Evolutionary conservation across 140 eudicot genomes (phyloP), one percentile per base, ranked within the genome.

Genomic region (Stevia rebaudiana): DNA sequence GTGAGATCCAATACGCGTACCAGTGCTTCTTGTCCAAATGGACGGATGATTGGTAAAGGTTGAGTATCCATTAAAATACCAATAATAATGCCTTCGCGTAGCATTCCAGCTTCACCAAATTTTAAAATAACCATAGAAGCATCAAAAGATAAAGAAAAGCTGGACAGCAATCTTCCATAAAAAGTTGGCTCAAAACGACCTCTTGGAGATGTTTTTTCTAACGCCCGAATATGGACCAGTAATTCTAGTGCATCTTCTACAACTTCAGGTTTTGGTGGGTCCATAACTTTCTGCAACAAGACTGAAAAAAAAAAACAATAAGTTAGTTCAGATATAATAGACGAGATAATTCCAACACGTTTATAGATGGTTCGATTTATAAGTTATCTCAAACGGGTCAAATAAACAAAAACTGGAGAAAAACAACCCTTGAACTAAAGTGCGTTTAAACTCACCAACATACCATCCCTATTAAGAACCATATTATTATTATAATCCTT

Each of bases 121-220:
- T 87, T 91, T 13, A 91, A 74, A 53, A 91, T 87, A 40, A 91
- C 82, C 70, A 84, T 72, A 9, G 96, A 87, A 44, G 98, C 95
- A 81, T 91, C 98, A 59, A 91, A 87, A 12, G 96, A 91, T 61
- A 91, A 60, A 41, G 95, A 74, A 79, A 87, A 87, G 46, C 98
- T 84, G 22, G 95, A 57, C 50, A 91, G 92, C 82, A 87, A 61
- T 61, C 85, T 81, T 44, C 98, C 98, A 65, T 91, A 84, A 35
- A 87, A 87, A 30, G 98, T 84, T 35, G 98, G 98, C 76, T 91
- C 96, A 71, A 72, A 83, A 36, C 91, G 98, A 13, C 85, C 83
- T 78, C 98, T 82, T 3, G 80, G 74, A 74, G 94, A 75, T 62
- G 78, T 30, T 78, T 63, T 91, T 25, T 85, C 87, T 68, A 91